These are phyloP conservation scores for Auricularia sp. DNA, from an alignment of 768 basidiomycete genomes.

Conservation along the genomic window DNA sequence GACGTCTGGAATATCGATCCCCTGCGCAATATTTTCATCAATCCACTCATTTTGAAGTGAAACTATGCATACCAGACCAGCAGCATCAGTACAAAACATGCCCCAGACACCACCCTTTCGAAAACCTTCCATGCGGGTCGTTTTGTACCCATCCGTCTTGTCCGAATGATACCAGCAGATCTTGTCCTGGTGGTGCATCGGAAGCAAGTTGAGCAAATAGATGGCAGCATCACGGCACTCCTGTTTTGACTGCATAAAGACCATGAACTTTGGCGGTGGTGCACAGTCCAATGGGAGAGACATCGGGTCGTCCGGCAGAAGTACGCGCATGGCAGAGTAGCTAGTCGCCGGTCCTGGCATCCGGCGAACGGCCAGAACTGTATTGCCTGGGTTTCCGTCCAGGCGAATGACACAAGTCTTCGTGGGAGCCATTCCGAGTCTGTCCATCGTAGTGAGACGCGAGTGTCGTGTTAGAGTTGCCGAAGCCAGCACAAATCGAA, in stretches of 20 bases:
- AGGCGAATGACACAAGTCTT: conserved; percentile 13
- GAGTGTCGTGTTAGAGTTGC: conserved; percentile 24
- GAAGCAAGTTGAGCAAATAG: conserved; percentile 9
- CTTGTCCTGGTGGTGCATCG: conserved; percentile 6
- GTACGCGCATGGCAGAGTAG: conserved; percentile 16
- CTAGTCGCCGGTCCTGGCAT: conserved; percentile 13
- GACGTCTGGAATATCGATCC: conserved; percentile 27
- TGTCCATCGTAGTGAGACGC: conserved; percentile 14
- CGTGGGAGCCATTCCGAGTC: conserved; percentile 14
- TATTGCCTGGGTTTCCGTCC: conserved; percentile 26
- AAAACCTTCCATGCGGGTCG: conserved; percentile 7
- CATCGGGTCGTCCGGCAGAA: conserved; percentile 9
- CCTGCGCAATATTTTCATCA: no score
- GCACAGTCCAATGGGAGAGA: conserved; percentile 2
- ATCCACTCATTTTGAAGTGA: no score
- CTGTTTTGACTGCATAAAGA: conserved; percentile 21
- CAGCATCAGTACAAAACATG: conserved; percentile 22
- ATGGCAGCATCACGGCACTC: conserved; percentile 11
- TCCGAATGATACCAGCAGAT: conserved; percentile 19
- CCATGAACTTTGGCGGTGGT: conserved; percentile 14
- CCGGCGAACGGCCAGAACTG: conserved; percentile 17
- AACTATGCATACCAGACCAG: conserved; percentile 29
- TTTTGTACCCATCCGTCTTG: conserved; percentile 17
- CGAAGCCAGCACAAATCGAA: conserved; percentile 24
- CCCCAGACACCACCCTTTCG: conserved; percentile 16